Evolutionary conservation across 345 rosid species (phyloP).

Genomic region (Linum usitatissimum): DNA sequence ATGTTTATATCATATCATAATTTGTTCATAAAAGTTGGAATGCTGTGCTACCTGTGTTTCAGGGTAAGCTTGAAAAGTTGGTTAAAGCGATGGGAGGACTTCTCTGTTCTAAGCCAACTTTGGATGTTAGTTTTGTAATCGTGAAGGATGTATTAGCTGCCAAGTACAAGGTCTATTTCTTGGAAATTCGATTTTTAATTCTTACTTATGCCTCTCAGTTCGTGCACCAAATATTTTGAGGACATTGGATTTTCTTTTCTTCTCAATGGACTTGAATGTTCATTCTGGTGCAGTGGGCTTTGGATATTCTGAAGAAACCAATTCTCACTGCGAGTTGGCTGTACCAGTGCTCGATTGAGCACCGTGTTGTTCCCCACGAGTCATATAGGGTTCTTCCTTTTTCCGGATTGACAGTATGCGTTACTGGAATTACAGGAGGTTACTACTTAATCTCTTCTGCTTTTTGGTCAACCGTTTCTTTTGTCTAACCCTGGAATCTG

Average conservation of each 20-base stretch:
- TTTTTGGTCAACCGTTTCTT: conserved; percentile 11
- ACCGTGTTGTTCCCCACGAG: conserved; percentile 88
- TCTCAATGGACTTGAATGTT: conserved; percentile 3
- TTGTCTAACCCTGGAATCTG: conserved; percentile 20
- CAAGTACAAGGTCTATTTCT: conserved; percentile 73
- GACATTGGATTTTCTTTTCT: conserved; percentile 6
- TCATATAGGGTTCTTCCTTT: conserved; percentile 83
- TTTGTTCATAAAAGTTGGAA: background rate
- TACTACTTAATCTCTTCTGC: conserved; percentile 11
- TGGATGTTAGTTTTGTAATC: conserved; percentile 73
- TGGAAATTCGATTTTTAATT: conserved; percentile 7
- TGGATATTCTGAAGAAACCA: conserved; percentile 69
- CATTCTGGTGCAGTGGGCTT: conserved; percentile 61
- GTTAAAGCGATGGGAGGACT: conserved; percentile 81
- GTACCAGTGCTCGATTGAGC: conserved; percentile 81
- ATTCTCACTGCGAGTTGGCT: conserved; percentile 69
- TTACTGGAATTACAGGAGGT: conserved; percentile 78
- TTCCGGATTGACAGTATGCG: conserved; percentile 67
- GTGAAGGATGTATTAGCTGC: conserved; percentile 89
- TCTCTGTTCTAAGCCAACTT: conserved; percentile 42
- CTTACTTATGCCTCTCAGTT: background rate
- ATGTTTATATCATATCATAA: background rate
- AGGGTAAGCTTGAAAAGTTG: conserved; percentile 67
- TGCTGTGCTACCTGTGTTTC: conserved; percentile 20
- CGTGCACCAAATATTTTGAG: background rate